A percentile compares a stretch with the other conserved stretches of the same genome.
phyloP scores from a whole-genome alignment of 1,284 basidiomycete genomes.

The Cryptococcus hybrid region DNA sequence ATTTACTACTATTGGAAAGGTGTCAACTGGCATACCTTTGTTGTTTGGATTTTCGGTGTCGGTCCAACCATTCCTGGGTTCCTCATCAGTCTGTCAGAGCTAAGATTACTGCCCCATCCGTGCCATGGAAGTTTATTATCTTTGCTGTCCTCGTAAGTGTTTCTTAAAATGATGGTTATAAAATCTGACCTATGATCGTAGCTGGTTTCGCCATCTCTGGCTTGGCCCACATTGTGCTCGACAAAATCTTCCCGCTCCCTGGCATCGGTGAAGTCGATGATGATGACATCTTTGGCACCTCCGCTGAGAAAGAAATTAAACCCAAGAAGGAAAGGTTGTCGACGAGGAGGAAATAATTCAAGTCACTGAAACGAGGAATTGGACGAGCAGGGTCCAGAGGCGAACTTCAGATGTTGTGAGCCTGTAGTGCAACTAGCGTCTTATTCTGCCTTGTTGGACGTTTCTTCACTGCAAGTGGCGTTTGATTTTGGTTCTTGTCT shows the following conservation, averaged over 20 bases:
- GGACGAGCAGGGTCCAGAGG: no score
- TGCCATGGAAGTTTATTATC: constrained; percentile 39
- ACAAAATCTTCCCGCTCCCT: constrained; percentile 30
- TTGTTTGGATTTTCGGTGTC: constrained; percentile 46
- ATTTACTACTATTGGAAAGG: constrained; percentile 40
- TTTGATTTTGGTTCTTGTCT: no score
- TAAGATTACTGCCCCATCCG: constrained; percentile 29
- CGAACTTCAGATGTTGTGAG: no score
- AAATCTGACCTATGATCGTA: constrained; percentile 1
- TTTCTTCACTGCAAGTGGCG: no score
- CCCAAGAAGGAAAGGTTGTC: no score
- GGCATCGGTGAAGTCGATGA: constrained; percentile 35
- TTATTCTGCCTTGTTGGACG: no score
- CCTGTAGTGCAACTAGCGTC: no score
- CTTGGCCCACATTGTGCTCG: constrained; percentile 32
- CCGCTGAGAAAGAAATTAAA: constrained; percentile 4
- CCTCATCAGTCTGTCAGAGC: constrained; percentile 23
- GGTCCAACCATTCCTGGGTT: constrained; percentile 48
- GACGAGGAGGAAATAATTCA: no score
- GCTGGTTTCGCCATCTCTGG: constrained; percentile 42
- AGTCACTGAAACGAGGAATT: no score
- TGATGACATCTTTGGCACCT: constrained; percentile 37
- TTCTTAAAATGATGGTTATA: not conserved
- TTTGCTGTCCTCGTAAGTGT: constrained; percentile 36
- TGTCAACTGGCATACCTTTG: constrained; percentile 47